phyloP scores from a whole-genome alignment of 169 alveolate genomes.

The Plasmodium falciparum region DNA sequence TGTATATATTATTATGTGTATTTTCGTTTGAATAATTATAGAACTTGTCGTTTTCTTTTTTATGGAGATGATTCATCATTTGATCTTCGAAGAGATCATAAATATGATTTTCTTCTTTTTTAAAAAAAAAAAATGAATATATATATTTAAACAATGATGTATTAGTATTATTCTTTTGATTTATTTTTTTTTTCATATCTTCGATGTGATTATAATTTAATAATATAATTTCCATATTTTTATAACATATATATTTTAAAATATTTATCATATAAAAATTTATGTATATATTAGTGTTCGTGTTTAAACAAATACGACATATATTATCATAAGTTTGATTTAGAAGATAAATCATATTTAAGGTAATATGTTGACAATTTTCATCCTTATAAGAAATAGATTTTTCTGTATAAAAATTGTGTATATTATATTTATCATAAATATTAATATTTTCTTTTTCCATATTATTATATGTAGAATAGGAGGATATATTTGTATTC shows the following conservation, averaged over 20 bases:
- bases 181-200: neutral
- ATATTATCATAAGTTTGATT: conserved; percentile 56
- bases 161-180: too few species aligned
- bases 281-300: conserved; percentile 41
- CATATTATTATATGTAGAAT: neutral
- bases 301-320: conserved; percentile 34
- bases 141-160: conserved; percentile 2
- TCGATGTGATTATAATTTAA: neutral
- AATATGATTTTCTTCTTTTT: neutral
- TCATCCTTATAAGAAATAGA: neutral
- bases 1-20: too few species aligned
- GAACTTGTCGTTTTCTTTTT: too few species aligned
- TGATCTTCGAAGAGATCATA: too few species aligned
- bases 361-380: conserved; percentile 14
- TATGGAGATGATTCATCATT: too few species aligned
- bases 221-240: conserved; percentile 3
- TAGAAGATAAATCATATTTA: conserved; percentile 29
- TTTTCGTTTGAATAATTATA: too few species aligned
- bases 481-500: too few species aligned
- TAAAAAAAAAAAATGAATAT: conserved; percentile 8
- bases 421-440: conserved; percentile 47
- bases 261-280: conserved; percentile 48
- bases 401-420: neutral
- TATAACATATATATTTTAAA: conserved; percentile 46
- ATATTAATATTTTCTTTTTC: conserved; percentile 20